Base-by-base conservation (phyloP, 2,329 filamentous ascomycete species). In the Botrytis galanthina region DNA sequence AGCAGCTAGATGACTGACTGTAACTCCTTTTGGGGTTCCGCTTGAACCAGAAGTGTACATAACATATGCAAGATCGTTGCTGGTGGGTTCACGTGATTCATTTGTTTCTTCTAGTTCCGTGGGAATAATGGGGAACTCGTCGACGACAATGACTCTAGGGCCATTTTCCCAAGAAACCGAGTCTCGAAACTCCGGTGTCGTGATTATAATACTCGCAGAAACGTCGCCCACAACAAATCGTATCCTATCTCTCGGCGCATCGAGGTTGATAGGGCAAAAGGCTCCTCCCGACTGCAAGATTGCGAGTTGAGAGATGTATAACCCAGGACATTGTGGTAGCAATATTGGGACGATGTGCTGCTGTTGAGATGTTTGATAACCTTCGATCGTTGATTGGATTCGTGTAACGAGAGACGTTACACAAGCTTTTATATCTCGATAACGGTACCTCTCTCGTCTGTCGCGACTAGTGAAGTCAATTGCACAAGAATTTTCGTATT, bases 41-140 rank as follows among this genome's bases (percentile, higher is more conserved):
- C 94, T 97, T 8, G 93, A 97, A 4, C 94, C 94, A 63, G 93
- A 97, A 0, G 95, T 97, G 81, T 97, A 98, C 90, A 97, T 94
- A 74, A 97, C 89, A 84, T 98, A 98, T 37, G 95, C 94, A 37
- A 95, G 81, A 74, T 81, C 77, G 22, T 76, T 62, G 22, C 73
- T 69, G 6, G 9, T 68, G 7, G 73, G 44, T 37, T 74, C 73
- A 75, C 75, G 75, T 76, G 75, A 66, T 66, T 22, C 32, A 39
- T 18, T 44, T 20, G 18, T 16, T 35, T 42, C 26, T 42, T 39
- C 48, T 29, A 39, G n/a, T 22, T 74, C 57, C 61, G 63, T n/a
- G 32, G 70, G 72, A 37, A 76, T 48, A 1, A 57, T 29, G 20
- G 78, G 79, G 74, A 80, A 79, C 44, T 79, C 77, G 76, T 87